Evolutionary conservation across 2,329 filamentous ascomycete genomes (phyloP).

Genomic region (Epichloe festucae): DNA sequence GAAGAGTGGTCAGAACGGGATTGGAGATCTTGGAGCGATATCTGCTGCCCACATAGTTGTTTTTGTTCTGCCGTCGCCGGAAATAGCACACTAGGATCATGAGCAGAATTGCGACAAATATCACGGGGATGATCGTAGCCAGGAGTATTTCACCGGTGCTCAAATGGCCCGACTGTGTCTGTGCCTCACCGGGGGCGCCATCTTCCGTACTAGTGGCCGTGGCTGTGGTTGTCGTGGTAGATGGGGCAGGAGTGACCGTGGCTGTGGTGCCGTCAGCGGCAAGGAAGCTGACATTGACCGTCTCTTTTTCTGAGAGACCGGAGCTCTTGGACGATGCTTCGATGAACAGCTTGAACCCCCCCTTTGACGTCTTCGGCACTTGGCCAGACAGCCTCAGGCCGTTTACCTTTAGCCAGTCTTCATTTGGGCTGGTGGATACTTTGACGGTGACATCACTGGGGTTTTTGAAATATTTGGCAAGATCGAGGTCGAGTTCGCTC

Average conservation of each 20-base stretch:
- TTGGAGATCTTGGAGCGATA: slow-evolving; percentile 21
- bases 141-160: slow-evolving; percentile 25
- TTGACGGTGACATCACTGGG: slow-evolving; percentile 25
- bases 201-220: slow-evolving; percentile 13
- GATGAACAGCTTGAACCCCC: slow-evolving; percentile 20
- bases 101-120: slow-evolving; percentile 21
- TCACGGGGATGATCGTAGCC: slow-evolving; percentile 31
- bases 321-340: slow-evolving; percentile 21
- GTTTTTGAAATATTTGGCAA: slow-evolving; percentile 28
- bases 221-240: slow-evolving; percentile 12
- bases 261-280: slow-evolving; percentile 13
- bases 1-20: slow-evolving; percentile 17
- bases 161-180: slow-evolving; percentile 11
- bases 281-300: slow-evolving; percentile 24
- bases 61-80: slow-evolving; percentile 17
- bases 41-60: slow-evolving; percentile 16
- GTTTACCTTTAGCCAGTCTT: slow-evolving; percentile 31
- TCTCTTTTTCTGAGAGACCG: slow-evolving; percentile 22
- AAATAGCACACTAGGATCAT: slow-evolving; percentile 22
- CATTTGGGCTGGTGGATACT: slow-evolving; percentile 21
- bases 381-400: slow-evolving; percentile 27
- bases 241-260: slow-evolving; percentile 10
- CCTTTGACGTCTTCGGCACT: slow-evolving; percentile 22
- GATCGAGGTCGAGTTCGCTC: slow-evolving; percentile 27
- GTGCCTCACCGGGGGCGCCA: slow-evolving; percentile 5